Evolutionary conservation across 2,329 filamentous ascomycete genomes (phyloP).

Genomic region (Macroventuria anomochaeta): DNA sequence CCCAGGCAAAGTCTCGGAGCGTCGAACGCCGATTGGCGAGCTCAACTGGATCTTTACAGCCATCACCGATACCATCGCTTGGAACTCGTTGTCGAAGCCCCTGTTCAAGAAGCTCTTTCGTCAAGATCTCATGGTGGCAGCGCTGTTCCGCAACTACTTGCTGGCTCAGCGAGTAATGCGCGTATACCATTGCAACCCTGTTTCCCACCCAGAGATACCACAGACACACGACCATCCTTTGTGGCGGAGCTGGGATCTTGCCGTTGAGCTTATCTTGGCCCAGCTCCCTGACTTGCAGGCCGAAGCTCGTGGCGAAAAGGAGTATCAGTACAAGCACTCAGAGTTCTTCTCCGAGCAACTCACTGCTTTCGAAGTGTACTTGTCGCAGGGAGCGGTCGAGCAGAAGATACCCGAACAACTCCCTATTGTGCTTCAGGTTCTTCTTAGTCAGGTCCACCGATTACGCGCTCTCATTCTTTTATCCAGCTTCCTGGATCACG

Average conservation of each 20-base stretch:
- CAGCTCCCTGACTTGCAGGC: constrained; percentile 86
- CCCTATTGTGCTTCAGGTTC: constrained; percentile 92
- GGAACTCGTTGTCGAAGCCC: constrained; percentile 89
- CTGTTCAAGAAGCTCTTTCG: constrained; percentile 97
- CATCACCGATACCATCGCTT: constrained; percentile 98
- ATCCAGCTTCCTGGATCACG: constrained; percentile 91
- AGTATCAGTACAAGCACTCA: constrained; percentile 93
- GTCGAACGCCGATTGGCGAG: constrained; percentile 91
- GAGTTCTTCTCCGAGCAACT: constrained; percentile 97
- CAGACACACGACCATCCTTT: constrained; percentile 93
- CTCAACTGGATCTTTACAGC: constrained; percentile 99
- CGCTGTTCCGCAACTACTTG: constrained; percentile 93
- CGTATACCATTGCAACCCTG: constrained; percentile 92
- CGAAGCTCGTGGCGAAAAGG: constrained; percentile 73
- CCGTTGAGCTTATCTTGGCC: constrained; percentile 90
- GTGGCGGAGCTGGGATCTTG: constrained; percentile 97
- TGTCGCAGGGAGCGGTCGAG: constrained; percentile 81
- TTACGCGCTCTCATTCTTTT: constrained; percentile 89
- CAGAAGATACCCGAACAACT: constrained; percentile 92
- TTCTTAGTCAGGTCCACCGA: constrained; percentile 93
- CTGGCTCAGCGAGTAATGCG: constrained; percentile 95
- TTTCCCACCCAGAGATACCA: constrained; percentile 89
- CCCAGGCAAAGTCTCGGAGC: constrained; percentile 88
- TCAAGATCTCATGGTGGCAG: constrained; percentile 98
- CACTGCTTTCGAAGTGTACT: constrained; percentile 95